Evolutionary conservation across 495 filamentous ascomycete genomes (phyloP), one percentile per base, ranked within the genome.

Genomic region (Hypoxylon fragiforme): DNA sequence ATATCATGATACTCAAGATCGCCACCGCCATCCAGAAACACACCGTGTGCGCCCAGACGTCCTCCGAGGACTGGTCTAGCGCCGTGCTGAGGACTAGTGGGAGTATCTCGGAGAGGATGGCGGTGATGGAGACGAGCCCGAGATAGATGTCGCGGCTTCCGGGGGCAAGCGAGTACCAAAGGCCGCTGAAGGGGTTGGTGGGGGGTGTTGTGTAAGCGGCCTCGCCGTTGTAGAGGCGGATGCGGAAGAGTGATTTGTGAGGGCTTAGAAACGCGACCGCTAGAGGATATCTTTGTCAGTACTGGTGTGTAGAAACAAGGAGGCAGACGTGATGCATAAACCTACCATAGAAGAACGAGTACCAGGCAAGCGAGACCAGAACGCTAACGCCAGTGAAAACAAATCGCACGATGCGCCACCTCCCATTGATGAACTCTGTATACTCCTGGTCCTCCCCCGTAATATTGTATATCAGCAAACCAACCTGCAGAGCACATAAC

Each of bases 361-460:
- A 54, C 71, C 73, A 77, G 19, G 57, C 46, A 7, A 68, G 50
- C n/a, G 62, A 44, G 39, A 69, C 47, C 1, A 70, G 12, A 21
- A 64, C 64, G 14, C 70, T 64, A 19, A 65, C 24, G 1, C 47
- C 50, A 9, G 60, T 61, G 26, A 72, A 70, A 4, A 69, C 49
- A 30, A 69, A 69, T 13, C 69, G 64, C n/a, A 70, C 58, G 11
- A 69, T 59, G 9, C 68, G 56, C 42, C 60, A 57, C 32, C 62
- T 63, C 7, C 62, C 67, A 44, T 40, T 48, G 50, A 66, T 68
- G 24, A 62, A 64, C 14, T 44, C 24, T 14, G 44, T 43, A 16
- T 69, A 65, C 34, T 52, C 56, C 20, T 50, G 61, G 16, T 59
- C 58, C 19, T 48, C 50, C 6, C 54, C 60, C 7, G 39, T 48